Evolutionary conservation across 2,329 filamentous ascomycete species (phyloP).

Genomic region (Catunica adiposa): DNA sequence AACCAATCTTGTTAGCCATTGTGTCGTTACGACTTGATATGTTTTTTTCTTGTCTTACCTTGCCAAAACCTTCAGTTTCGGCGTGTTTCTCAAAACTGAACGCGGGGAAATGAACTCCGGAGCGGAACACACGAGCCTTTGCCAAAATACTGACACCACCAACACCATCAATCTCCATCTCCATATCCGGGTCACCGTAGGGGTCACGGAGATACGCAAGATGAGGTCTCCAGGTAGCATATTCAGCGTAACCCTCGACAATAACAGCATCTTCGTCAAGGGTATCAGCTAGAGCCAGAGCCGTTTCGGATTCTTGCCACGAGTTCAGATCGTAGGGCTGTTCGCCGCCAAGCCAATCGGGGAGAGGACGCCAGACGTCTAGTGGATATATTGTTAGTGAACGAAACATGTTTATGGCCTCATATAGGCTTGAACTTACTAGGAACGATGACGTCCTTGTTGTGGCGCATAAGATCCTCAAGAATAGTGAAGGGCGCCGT

Average conservation of each 20-base stretch:
- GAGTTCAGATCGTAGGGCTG: slow-evolving; percentile 98
- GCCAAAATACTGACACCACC: slow-evolving; percentile 94
- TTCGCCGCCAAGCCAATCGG: slow-evolving; percentile 95
- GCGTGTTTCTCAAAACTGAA: slow-evolving; percentile 98
- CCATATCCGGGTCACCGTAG: slow-evolving; percentile 95
- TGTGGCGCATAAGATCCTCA: slow-evolving; percentile 95
- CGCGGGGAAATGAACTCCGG: slow-evolving; percentile 90
- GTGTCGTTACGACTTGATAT: too few relatives aligned
- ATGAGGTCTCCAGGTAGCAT: slow-evolving; percentile 95
- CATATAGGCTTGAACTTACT: slow-evolving; percentile 48
- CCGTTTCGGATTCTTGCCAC: slow-evolving; percentile 98
- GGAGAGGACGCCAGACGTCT: slow-evolving; percentile 97
- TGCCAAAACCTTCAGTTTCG: slow-evolving; percentile 95
- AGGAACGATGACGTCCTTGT: slow-evolving; percentile 96
- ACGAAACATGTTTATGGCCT: background rate
- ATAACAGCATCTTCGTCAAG: slow-evolving; percentile 97
- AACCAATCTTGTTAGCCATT: too few relatives aligned
- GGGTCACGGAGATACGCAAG: slow-evolving; percentile 91
- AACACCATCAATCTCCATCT: slow-evolving; percentile 98
- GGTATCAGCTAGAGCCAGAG: slow-evolving; percentile 79
- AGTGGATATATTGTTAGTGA: slow-evolving; percentile 23
- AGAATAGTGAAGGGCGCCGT: slow-evolving; percentile 93
- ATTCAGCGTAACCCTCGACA: slow-evolving; percentile 96
- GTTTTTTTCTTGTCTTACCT: slow-evolving; percentile 40
- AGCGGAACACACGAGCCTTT: slow-evolving; percentile 87